phyloP scores from a whole-genome alignment of 1,284 basidiomycete genomes.

The Pseudozyma pruni region DNA sequence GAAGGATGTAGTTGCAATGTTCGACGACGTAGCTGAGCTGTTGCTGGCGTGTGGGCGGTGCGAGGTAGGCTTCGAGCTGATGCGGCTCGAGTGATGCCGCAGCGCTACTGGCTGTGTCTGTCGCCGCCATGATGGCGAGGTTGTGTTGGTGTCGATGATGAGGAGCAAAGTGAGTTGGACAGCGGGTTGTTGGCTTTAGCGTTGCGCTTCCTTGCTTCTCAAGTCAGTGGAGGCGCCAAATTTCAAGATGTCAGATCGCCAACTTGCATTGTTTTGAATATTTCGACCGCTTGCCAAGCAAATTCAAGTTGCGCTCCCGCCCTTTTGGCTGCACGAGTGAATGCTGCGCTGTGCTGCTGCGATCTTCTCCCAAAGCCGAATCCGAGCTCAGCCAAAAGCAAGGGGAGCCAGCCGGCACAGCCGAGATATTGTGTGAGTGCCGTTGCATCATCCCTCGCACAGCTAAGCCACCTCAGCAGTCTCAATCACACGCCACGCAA shows the following conservation, averaged over 20 bases:
- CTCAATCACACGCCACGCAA: neutral
- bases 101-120: neutral
- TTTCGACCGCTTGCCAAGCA: too few relatives aligned
- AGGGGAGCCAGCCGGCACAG: too few relatives aligned
- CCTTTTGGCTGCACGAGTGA: too few relatives aligned
- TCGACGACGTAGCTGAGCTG: constrained; percentile 32
- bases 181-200: neutral
- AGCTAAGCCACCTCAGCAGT: neutral
- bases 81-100: constrained; percentile 28
- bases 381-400: neutral
- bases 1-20: constrained; percentile 43
- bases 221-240: too few relatives aligned
- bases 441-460: too few relatives aligned
- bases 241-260: too few relatives aligned
- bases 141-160: neutral
- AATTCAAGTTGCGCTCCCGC: too few relatives aligned
- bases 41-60: constrained; percentile 18
- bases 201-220: neutral
- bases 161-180: too few relatives aligned
- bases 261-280: too few relatives aligned
- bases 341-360: too few relatives aligned
- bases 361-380: too few relatives aligned
- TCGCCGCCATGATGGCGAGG: constrained; percentile 9
- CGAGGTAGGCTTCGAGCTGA: constrained; percentile 23
- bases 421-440: neutral